Base-by-base conservation (phyloP, 495 filamentous ascomycete genomes). In the Penicillium pancosmium region DNA sequence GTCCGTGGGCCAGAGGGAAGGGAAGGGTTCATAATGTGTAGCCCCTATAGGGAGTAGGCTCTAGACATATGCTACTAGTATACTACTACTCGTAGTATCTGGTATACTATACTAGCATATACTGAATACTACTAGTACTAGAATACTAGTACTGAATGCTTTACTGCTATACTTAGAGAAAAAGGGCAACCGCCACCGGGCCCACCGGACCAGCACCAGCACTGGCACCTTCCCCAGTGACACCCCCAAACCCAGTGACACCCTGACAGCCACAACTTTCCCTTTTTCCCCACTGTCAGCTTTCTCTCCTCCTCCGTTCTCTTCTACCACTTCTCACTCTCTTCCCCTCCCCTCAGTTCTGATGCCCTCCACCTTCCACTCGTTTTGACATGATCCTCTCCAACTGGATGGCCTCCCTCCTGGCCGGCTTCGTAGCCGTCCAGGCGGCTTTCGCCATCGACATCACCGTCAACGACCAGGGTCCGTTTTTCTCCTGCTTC, bases 381-480 rank as follows among this genome's bases (percentile, higher is more conserved):
- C 63, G 31, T 64, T 61, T 52, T 46, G 36, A 59, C 27, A 74
- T 74, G 72, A 62, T 67, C 25, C 31, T 62, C 15, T 64, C 57
- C 25, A 52, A 60, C 49, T 69, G 66, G 70, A 41, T 70, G 23
- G 21, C 61, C 51, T 44, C 63, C 40, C 55, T 69, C 15, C 53
- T 79, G 61, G 57, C 66, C 52, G 64, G 68, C 60, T 38, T 69
- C 11, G 53, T 75, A 3, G 66, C 65, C 47, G 58, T 59, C 50
- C 67, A 61, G 54, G 68, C 64, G 52, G 61, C 63, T 25, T 59
- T 71, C 34, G 74, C 65, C 13, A 64, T 80, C 38, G 59, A 66
- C 16, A 41, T 80, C 34, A 61, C 74, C 52, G 38, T 77, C 23
- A 59, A 71, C 21, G 70, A 77, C 64, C 50, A 68, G 57, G 55